Conservation (phyloP, 2,329 filamentous ascomycete species). For the Furcasterigmium sp. region DNA sequence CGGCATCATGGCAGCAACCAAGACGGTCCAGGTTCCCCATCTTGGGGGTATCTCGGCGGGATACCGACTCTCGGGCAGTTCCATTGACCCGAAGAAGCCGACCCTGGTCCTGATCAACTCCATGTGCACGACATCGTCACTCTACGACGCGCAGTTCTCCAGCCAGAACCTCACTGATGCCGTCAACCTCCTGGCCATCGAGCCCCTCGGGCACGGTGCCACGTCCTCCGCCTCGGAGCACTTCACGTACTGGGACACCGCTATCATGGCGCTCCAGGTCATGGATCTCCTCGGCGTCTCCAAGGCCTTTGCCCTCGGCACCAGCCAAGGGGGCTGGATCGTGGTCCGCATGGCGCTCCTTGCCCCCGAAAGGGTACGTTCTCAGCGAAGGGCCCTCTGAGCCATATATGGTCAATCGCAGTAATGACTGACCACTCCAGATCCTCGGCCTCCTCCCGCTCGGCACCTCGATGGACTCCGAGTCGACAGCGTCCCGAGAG, state of each 20-base stretch:
- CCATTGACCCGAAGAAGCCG: constrained; percentile 43
- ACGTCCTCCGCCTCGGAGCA: constrained; percentile 37
- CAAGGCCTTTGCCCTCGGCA: constrained; percentile 45
- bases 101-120: constrained; percentile 47
- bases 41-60: constrained; percentile 41
- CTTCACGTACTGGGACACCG: constrained; percentile 52
- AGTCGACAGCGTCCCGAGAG: constrained; percentile 37
- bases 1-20: constrained; percentile 31
- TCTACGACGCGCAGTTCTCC: constrained; percentile 38
- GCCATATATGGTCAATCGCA: too few species aligned
- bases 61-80: constrained; percentile 34
- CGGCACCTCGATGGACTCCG: constrained; percentile 48
- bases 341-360: constrained; percentile 44
- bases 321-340: constrained; percentile 49
- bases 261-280: constrained; percentile 49
- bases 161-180: constrained; percentile 30
- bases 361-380: constrained; percentile 38
- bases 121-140: constrained; percentile 41
- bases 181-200: constrained; percentile 45
- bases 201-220: constrained; percentile 46
- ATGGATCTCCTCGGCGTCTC: constrained; percentile 42
- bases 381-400: background rate
- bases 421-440: constrained; percentile 17
- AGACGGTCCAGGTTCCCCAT: constrained; percentile 40
- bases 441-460: constrained; percentile 42